Percentiles rank a stretch among this genome's conserved stretches.
These are phyloP conservation scores for Clavispora santaluciae DNA, from an alignment of 805 yeast genomes.

Conservation along the genomic window DNA sequence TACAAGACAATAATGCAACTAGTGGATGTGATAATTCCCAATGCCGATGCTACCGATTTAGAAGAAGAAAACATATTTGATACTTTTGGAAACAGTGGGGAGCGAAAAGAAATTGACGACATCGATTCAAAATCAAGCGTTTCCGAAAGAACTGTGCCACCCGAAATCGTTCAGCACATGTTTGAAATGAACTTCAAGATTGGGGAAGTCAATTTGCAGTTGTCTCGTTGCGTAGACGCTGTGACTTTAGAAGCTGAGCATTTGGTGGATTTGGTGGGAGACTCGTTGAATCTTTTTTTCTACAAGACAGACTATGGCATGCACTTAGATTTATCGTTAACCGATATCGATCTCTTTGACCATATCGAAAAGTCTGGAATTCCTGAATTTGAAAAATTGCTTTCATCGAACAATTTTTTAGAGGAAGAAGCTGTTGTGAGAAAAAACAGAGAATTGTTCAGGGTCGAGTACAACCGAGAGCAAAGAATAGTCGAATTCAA, in stretches of 20 bases:
- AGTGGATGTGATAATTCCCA: slow-evolving; percentile 65
- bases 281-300: slow-evolving; percentile 55
- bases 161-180: slow-evolving; percentile 45
- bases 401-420: slow-evolving; percentile 55
- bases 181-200: slow-evolving; percentile 74
- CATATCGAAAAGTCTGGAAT: slow-evolving; percentile 60
- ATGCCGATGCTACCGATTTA: slow-evolving; percentile 25
- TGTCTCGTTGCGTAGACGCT: slow-evolving; percentile 65
- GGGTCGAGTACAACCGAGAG: slow-evolving; percentile 51
- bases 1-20: slow-evolving; percentile 83
- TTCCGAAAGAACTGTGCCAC: slow-evolving; percentile 4
- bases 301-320: slow-evolving; percentile 56
- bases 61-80: slow-evolving; percentile 33
- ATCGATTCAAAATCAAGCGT: slow-evolving; percentile 9
- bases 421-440: slow-evolving; percentile 29
- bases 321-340: slow-evolving; percentile 59
- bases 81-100: slow-evolving; percentile 22
- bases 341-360: slow-evolving; percentile 70
- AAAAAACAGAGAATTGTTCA: slow-evolving; percentile 45
- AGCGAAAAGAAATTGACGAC: slow-evolving; percentile 17
- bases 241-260: slow-evolving; percentile 57
- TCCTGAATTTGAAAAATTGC: slow-evolving; percentile 59
- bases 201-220: slow-evolving; percentile 53
- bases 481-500: slow-evolving; percentile 57
- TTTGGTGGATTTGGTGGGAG: slow-evolving; percentile 69